phyloP scores from a whole-genome alignment of 2,329 filamentous ascomycete genomes.

The Penicillium sp. region DNA sequence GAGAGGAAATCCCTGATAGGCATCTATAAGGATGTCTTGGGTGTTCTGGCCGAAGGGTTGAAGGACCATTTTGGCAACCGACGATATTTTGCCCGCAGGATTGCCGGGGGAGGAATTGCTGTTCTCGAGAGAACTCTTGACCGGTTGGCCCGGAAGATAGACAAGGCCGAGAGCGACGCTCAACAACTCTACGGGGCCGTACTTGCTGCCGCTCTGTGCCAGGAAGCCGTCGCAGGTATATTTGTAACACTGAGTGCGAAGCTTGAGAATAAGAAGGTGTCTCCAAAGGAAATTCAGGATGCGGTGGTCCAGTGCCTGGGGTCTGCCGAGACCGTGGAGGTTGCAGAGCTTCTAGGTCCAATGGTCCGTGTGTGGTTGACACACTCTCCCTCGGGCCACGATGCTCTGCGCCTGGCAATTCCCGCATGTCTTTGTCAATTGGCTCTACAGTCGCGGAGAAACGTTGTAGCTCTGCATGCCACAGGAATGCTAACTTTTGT shows the following conservation, averaged over 20 bases:
- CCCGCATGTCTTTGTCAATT: constrained; percentile 60
- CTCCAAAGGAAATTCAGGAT: constrained; percentile 23
- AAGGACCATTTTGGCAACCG: constrained; percentile 78
- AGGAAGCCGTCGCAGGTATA: constrained; percentile 66
- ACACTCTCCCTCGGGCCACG: constrained; percentile 52
- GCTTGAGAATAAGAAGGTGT: constrained; percentile 14
- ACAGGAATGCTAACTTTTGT: constrained; percentile 67
- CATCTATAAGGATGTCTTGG: constrained; percentile 53
- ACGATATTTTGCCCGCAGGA: constrained; percentile 73
- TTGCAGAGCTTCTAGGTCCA: constrained; percentile 37
- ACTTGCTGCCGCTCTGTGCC: constrained; percentile 73
- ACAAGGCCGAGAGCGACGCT: constrained; percentile 47
- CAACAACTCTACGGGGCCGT: constrained; percentile 82
- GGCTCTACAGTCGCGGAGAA: constrained; percentile 60
- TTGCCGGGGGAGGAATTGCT: constrained; percentile 74
- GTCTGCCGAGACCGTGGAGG: constrained; percentile 42
- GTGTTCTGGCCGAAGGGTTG: constrained; percentile 69
- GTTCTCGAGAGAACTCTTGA: constrained; percentile 65
- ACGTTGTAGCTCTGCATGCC: constrained; percentile 65
- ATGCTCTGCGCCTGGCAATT: constrained; percentile 51
- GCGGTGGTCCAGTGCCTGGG: constrained; percentile 38
- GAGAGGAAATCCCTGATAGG: constrained; percentile 64
- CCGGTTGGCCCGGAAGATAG: constrained; percentile 61
- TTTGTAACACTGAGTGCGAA: constrained; percentile 48
- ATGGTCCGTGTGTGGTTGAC: constrained; percentile 50